phyloP scores from a whole-genome alignment of 2,329 filamentous ascomycete species.

The Beauveria brongniartii region DNA sequence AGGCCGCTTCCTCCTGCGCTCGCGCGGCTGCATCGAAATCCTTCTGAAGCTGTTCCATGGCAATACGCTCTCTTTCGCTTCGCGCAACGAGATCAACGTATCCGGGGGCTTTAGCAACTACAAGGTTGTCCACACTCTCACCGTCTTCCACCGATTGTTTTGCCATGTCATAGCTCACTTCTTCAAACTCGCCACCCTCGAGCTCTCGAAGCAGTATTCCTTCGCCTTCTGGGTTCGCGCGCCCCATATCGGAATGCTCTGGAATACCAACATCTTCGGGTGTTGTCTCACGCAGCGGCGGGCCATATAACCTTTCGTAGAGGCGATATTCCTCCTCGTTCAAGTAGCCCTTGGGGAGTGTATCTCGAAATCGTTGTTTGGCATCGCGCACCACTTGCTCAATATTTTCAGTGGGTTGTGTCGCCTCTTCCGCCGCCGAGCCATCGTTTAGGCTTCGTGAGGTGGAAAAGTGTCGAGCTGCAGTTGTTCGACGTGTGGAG shows the following conservation, averaged over 20 bases:
- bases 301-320: conserved; percentile 75
- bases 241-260: conserved; percentile 29
- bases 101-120: conserved; percentile 21
- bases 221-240: conserved; percentile 24
- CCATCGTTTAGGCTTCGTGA: conserved; percentile 20
- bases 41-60: conserved; percentile 45
- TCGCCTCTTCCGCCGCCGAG: not conserved
- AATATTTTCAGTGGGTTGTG: conserved; percentile 28
- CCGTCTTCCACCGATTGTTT: conserved; percentile 12
- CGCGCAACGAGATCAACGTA: conserved; percentile 43
- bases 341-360: conserved; percentile 63
- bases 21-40: conserved; percentile 44
- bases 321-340: conserved; percentile 62
- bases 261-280: conserved; percentile 51
- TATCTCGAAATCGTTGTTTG: conserved; percentile 68
- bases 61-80: conserved; percentile 47
- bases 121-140: not conserved
- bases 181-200: conserved; percentile 51
- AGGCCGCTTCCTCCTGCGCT: conserved; percentile 25
- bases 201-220: conserved; percentile 44
- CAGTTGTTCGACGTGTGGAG: conserved; percentile 1
- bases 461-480: conserved; percentile 23
- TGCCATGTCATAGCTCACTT: conserved; percentile 42
- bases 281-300: conserved; percentile 55
- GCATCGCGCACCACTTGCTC: conserved; percentile 63